phyloP scores from a whole-genome alignment of 345 rosid species.

The Cardamine occulta region DNA sequence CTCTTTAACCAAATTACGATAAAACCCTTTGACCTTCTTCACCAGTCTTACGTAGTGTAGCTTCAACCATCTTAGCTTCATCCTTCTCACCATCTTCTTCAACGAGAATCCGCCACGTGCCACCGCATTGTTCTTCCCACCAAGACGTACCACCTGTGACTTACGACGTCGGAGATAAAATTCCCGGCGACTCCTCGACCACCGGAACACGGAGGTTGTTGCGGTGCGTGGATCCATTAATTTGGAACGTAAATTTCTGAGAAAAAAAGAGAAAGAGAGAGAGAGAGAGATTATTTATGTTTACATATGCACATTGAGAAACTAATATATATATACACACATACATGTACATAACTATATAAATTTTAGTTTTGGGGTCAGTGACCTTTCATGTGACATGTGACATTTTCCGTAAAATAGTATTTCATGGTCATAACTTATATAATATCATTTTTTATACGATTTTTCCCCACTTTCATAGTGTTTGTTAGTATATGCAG shows the following conservation, averaged over 20 bases:
- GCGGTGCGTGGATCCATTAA: constrained; percentile 31
- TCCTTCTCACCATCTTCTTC: constrained; percentile 51
- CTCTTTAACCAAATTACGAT: constrained; percentile 59
- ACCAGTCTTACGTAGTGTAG: constrained; percentile 52
- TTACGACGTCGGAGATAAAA: constrained; percentile 52
- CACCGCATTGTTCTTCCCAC: constrained; percentile 44
- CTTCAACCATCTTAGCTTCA: constrained; percentile 64
- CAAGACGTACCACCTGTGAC: constrained; percentile 62
- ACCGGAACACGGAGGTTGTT: constrained; percentile 32
- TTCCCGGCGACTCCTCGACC: constrained; percentile 45
- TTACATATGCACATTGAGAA: constrained; percentile 16
- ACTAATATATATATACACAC: constrained; percentile 18
- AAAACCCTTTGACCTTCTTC: constrained; percentile 60
- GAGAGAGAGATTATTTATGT: not conserved
- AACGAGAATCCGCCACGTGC: constrained; percentile 46
- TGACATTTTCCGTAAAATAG: constrained; percentile 26
- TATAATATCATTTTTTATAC: not conserved
- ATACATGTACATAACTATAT: not conserved
- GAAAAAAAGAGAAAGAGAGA: not conserved
- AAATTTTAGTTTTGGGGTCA: constrained; percentile 25
- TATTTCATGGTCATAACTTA: constrained; percentile 11
- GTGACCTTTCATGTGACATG: constrained; percentile 42
- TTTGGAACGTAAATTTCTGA: not conserved
- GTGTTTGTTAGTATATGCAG: constrained; percentile 11
- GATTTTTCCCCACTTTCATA: not conserved